A percentile compares a stretch with the other conserved stretches of the same genome.
Evolutionary conservation across 768 basidiomycete species (phyloP).

Genomic region (Podaxis sp.): DNA sequence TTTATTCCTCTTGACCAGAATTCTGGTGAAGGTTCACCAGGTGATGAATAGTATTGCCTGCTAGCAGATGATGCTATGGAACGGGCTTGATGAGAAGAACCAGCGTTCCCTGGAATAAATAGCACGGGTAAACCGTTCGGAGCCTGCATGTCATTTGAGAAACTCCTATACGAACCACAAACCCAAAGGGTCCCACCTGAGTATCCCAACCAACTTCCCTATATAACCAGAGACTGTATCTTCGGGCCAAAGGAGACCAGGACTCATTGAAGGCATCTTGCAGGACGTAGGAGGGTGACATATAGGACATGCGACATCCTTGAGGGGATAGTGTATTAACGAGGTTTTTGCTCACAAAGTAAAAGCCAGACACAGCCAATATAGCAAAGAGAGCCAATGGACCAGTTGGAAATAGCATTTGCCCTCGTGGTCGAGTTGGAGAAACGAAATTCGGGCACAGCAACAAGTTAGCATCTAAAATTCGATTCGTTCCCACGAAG

Average conservation of each 20-base stretch:
- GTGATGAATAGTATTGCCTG: slow-evolving; percentile 72
- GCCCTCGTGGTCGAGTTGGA: not conserved
- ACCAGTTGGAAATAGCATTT: slow-evolving; percentile 19
- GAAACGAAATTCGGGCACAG: not conserved
- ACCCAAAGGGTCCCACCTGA: slow-evolving; percentile 40
- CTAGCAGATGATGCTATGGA: slow-evolving; percentile 92
- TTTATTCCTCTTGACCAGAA: slow-evolving; percentile 48
- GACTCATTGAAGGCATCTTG: slow-evolving; percentile 63
- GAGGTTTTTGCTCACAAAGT: slow-evolving; percentile 43
- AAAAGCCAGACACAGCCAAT: slow-evolving; percentile 35
- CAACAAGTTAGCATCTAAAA: not conserved
- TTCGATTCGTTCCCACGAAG: not conserved
- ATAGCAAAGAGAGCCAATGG: slow-evolving; percentile 36
- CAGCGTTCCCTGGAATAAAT: slow-evolving; percentile 97
- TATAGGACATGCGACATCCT: slow-evolving; percentile 96
- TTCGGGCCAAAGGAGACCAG: slow-evolving; percentile 68
- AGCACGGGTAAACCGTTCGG: slow-evolving; percentile 76
- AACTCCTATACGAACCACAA: not conserved
- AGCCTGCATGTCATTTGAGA: slow-evolving; percentile 13
- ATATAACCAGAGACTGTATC: slow-evolving; percentile 90
- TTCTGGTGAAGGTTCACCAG: slow-evolving; percentile 49
- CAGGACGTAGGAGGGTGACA: slow-evolving; percentile 86
- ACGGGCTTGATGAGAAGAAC: slow-evolving; percentile 89
- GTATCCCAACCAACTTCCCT: slow-evolving; percentile 85
- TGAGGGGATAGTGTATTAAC: slow-evolving; percentile 66